Percentiles rank a stretch among this genome's conserved stretches.
Conservation (phyloP, 139 green algal species). For the Haematococcus lacustris region DNA sequence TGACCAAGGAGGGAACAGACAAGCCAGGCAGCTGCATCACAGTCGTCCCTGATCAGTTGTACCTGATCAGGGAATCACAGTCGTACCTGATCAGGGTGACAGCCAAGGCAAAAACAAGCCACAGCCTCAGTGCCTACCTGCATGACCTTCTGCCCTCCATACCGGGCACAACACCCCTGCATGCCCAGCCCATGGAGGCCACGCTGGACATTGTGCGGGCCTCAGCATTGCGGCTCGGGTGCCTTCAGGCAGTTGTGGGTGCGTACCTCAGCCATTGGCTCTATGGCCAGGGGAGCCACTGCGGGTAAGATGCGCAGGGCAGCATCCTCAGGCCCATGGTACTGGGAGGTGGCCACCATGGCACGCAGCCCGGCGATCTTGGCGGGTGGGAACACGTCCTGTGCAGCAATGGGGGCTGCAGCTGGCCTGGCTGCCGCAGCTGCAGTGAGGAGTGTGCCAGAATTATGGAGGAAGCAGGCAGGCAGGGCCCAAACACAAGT, state of each 20-base stretch:
- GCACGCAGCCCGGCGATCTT: conserved; percentile 60
- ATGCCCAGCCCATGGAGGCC: background rate
- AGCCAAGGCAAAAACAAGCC: background rate
- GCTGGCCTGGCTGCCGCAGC: background rate
- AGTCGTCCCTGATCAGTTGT: background rate
- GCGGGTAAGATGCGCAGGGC: conserved; percentile 72
- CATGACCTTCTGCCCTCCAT: background rate
- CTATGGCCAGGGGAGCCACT: conserved; percentile 68
- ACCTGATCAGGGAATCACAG: background rate
- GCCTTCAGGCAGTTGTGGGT: background rate
- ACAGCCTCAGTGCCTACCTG: background rate
- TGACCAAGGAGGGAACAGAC: background rate
- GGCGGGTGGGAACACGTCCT: conserved; percentile 78
- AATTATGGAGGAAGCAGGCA: too few relatives aligned
- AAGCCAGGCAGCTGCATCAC: background rate
- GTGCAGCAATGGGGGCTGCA: background rate
- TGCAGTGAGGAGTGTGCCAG: background rate
- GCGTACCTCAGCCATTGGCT: conserved; percentile 62
- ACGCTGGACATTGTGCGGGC: background rate
- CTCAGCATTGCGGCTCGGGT: background rate
- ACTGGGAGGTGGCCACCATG: conserved; percentile 59
- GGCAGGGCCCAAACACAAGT: too few relatives aligned
- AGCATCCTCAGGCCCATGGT: conserved; percentile 67
- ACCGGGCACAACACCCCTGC: background rate
- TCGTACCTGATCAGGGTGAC: background rate